Percentiles rank a stretch among this genome's conserved stretches.
Conservation (phyloP, 257 asterid species). For the Scutellaria baicalensis region DNA sequence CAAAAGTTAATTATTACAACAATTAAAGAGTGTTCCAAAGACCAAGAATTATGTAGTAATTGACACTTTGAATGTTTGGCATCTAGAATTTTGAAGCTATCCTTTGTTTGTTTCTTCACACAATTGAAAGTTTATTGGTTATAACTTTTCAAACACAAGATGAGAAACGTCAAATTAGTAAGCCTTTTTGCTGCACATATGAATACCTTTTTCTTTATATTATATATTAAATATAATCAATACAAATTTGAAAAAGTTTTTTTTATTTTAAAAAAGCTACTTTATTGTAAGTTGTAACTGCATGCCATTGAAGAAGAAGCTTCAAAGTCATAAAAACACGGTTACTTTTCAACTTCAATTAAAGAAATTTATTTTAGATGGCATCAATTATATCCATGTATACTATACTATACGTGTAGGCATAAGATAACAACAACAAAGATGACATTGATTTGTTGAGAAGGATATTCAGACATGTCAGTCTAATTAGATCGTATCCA, state of each 20-base stretch:
- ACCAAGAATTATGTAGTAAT: neutral
- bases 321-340: neutral
- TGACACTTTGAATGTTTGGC: neutral
- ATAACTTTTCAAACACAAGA: neutral
- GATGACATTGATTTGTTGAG: slow-evolving; percentile 5
- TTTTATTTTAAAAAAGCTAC: too few relatives aligned
- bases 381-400: neutral
- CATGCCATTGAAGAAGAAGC: neutral
- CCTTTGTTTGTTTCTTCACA: neutral
- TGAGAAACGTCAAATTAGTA: neutral
- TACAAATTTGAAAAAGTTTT: too few relatives aligned
- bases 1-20: too few relatives aligned
- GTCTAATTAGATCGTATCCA: neutral
- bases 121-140: neutral
- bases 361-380: neutral
- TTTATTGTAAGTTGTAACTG: too few relatives aligned
- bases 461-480: neutral
- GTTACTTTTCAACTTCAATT: neutral
- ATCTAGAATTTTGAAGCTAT: neutral
- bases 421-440: neutral
- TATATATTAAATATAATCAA: too few relatives aligned
- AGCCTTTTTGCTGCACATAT: too few relatives aligned
- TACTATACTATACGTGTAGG: neutral
- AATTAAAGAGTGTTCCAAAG: too few relatives aligned
- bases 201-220: too few relatives aligned